Evolutionary conservation across 495 filamentous ascomycete species (phyloP), one percentile per base, ranked within the genome.

Genomic region (Talaromyces wortmannii): DNA sequence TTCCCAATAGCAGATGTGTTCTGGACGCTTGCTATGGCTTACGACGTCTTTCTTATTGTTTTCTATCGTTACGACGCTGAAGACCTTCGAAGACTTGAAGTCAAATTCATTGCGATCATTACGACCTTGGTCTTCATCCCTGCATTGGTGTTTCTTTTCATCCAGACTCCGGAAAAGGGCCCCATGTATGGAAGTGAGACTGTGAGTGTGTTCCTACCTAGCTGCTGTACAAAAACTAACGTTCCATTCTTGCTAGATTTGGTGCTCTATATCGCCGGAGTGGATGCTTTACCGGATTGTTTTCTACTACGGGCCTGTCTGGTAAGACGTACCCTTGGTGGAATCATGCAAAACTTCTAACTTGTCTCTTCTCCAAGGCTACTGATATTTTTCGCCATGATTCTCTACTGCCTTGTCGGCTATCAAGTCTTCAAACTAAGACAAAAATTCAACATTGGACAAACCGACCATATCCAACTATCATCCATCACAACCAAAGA

Each of bases 21-120:
- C 1, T 78, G 74, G 74, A 76, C 74, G n/a, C 62, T 77, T 0
- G 69, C 67, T 29, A 78, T 76, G 73, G 72, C 74, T 5, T 50
- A 68, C 44, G 67, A 78, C 46, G 73, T 75, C 17, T 73, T 67
- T 48, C 63, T 77, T 7, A 73, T 75, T n/a, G 72, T 78, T 40
- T 74, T 73, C 48, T 61, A 66, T 31, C 68, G 61, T 36, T 76
- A 69, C 50, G 74, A 77, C 29, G 58, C 69, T 13, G 63, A 66
- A 53, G 58, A 59, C 15, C 52, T 79, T 32, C 63, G 63, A 29
- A 67, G 60, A 45, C 66, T 77, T 7, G 76, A 79, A 58, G 58
- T 64, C 48, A 73, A 68, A 44, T 79, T 76, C 53, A 59, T 71
- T 31, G 53, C 53, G 13, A 59, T 55, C 1, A 76, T 75, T 31